These are phyloP conservation scores for Penicillium sp. DNA, from an alignment of 2,329 filamentous ascomycete species.

Conservation along the genomic window DNA sequence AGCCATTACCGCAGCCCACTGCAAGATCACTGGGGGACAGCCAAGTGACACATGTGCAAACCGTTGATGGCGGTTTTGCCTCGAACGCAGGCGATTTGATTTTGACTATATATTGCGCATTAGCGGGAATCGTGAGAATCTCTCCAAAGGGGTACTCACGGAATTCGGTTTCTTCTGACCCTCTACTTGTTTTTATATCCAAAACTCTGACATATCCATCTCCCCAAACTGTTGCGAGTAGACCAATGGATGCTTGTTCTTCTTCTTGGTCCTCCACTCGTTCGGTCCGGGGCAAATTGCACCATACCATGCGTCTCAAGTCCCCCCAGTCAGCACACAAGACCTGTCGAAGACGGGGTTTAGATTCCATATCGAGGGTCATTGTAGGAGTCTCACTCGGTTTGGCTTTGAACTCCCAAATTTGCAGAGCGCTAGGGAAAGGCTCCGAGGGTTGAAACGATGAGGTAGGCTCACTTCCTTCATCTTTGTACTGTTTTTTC, in stretches of 20 bases:
- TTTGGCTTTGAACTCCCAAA: constrained; percentile 55
- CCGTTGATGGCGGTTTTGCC: constrained; percentile 48
- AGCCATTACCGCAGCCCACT: constrained; percentile 57
- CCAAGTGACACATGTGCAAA: constrained; percentile 59
- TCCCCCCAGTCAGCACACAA: constrained; percentile 60
- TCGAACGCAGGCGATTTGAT: constrained; percentile 51
- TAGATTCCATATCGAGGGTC: constrained; percentile 42
- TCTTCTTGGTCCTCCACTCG: constrained; percentile 32
- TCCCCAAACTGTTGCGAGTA: constrained; percentile 58
- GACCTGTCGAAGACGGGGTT: constrained; percentile 50
- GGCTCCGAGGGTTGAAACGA: constrained; percentile 52
- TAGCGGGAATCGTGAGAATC: background rate
- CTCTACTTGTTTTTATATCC: constrained; percentile 44
- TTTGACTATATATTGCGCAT: constrained; percentile 33
- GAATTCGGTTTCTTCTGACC: constrained; percentile 31
- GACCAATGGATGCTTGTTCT: constrained; percentile 42
- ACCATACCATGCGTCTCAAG: constrained; percentile 56
- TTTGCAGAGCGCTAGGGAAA: constrained; percentile 54
- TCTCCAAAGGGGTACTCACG: constrained; percentile 22
- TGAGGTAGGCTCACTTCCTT: constrained; percentile 39
- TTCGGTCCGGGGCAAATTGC: constrained; percentile 45
- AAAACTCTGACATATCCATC: constrained; percentile 58
- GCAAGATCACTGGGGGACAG: constrained; percentile 55
- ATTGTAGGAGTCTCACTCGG: constrained; percentile 30
- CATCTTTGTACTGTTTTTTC: constrained; percentile 30